Evolutionary conservation across 2,329 filamentous ascomycete genomes (phyloP), one percentile per base, ranked within the genome.

Genomic region (Kalmusia sp.): DNA sequence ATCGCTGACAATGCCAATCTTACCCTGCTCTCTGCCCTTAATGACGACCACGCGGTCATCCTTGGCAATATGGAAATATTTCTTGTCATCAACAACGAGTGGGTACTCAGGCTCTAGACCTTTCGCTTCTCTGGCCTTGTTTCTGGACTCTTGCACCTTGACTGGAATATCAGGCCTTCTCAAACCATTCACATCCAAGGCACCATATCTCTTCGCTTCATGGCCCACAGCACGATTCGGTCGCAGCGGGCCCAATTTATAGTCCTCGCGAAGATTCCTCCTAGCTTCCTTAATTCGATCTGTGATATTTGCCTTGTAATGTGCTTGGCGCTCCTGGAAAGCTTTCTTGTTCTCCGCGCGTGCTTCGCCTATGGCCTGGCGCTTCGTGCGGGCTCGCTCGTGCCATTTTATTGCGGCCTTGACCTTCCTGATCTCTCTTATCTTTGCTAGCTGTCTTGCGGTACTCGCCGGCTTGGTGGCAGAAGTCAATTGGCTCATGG

Each of bases 41-140:
- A 92, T 77, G 53, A 98, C 78, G 48, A 93, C 90, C 27, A 97
- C 92, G 54, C 95, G 84, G 75, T 98, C 95, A 6, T 87, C 87
- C 61, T 74, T 71, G 61, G 71, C 66, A 24, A 81, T 72, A 14
- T 68, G 69, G 28, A 69, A 70, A 49, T 53, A 69, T 41, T 61
- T 68, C 40, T 69, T 59, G 40, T 65, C 59, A 28, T 70, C 61
- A 9, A 70, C 64, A 7, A 71, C 59, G 33, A 71, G 51, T 8
- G 67, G 68, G 28, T 64, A 69, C 17, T 65, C 58, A 46, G 53
- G 46, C 5, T 59, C 59, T 9, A 65, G 35, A 31, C 66, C 64
- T 39, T 57, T 64, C 22, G 54, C 64, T 51, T 58, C 57, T 19
- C 58, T 57, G 4, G 44, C 27, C 45, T 61, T 58, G 46, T 69